Evolutionary conservation across 2,329 filamentous ascomycete species (phyloP).

Genomic region (Trichophyton mentagrophytes): DNA sequence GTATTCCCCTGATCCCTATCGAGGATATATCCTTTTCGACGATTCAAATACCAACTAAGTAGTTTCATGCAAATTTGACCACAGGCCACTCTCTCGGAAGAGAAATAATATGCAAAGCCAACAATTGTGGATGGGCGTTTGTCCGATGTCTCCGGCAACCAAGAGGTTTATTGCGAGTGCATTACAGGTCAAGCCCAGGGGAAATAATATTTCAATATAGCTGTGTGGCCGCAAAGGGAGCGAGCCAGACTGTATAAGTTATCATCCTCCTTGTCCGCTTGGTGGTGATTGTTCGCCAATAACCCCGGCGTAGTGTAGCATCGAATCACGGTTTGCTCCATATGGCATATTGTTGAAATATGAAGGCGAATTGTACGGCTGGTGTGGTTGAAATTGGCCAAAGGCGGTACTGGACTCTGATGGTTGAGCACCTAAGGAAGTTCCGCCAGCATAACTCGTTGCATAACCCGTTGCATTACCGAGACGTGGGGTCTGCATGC

Average conservation of each 20-base stretch:
- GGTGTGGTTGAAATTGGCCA: not conserved
- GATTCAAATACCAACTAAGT: not conserved
- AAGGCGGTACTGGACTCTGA: not conserved
- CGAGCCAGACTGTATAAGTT: not conserved
- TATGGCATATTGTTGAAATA: not conserved
- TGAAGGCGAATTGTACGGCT: not conserved
- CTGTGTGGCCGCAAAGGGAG: not conserved
- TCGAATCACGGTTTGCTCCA: not conserved
- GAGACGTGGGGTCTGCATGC: constrained; percentile 1
- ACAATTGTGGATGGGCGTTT: not conserved
- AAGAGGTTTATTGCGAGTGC: not conserved
- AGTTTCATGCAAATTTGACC: not conserved
- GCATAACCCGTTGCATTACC: not conserved
- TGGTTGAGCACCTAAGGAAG: not conserved
- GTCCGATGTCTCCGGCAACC: not conserved
- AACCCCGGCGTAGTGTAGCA: not conserved
- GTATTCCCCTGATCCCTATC: not conserved
- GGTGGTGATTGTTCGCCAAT: constrained; percentile 36
- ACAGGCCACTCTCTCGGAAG: not conserved
- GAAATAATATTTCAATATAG: not conserved
- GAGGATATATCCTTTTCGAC: not conserved
- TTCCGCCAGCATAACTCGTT: not conserved
- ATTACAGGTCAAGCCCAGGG: not conserved
- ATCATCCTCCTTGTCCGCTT: constrained; percentile 37
- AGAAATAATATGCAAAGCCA: not conserved